These are phyloP conservation scores for Petasospora rhodanensis DNA, from an alignment of 1,139 yeast species.

Conservation along the genomic window DNA sequence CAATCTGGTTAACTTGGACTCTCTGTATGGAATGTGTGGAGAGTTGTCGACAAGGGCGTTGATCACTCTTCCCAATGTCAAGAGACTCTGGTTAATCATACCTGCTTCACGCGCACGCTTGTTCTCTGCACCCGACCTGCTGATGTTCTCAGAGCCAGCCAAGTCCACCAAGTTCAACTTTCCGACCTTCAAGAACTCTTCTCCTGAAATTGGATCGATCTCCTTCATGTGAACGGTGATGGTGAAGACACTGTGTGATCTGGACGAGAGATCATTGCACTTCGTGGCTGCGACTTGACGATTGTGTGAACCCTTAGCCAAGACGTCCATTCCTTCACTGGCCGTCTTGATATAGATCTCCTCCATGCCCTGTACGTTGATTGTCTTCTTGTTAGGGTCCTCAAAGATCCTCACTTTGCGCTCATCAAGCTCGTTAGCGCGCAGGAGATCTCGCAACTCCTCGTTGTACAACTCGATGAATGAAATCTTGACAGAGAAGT, in stretches of 20 bases:
- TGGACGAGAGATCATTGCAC: conserved; percentile 65
- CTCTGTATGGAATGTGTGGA: conserved; percentile 77
- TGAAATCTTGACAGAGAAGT: conserved; percentile 59
- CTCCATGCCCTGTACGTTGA: conserved; percentile 50
- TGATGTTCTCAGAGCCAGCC: conserved; percentile 85
- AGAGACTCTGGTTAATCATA: conserved; percentile 74
- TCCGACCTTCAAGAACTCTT: conserved; percentile 44
- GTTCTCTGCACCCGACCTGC: conserved; percentile 72
- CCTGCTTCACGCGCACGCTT: conserved; percentile 87
- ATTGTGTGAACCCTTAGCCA: conserved; percentile 51
- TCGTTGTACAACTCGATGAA: conserved; percentile 74
- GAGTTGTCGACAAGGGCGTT: conserved; percentile 60
- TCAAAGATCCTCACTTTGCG: conserved; percentile 52
- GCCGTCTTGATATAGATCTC: conserved; percentile 52
- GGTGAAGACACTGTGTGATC: conserved; percentile 74
- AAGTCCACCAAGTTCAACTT: conserved; percentile 79
- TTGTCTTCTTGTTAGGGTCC: conserved; percentile 27
- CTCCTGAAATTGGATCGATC: conserved; percentile 34
- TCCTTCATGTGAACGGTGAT: conserved; percentile 48
- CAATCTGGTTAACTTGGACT: conserved; percentile 54
- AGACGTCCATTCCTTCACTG: conserved; percentile 47
- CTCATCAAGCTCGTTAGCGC: conserved; percentile 45
- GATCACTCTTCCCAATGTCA: conserved; percentile 82
- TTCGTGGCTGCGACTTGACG: conserved; percentile 62
- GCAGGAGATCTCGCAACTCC: conserved; percentile 62